Evolutionary conservation across 2,329 filamentous ascomycete genomes (phyloP), one percentile per base, ranked within the genome.

Genomic region (Grosmannia huntii): DNA sequence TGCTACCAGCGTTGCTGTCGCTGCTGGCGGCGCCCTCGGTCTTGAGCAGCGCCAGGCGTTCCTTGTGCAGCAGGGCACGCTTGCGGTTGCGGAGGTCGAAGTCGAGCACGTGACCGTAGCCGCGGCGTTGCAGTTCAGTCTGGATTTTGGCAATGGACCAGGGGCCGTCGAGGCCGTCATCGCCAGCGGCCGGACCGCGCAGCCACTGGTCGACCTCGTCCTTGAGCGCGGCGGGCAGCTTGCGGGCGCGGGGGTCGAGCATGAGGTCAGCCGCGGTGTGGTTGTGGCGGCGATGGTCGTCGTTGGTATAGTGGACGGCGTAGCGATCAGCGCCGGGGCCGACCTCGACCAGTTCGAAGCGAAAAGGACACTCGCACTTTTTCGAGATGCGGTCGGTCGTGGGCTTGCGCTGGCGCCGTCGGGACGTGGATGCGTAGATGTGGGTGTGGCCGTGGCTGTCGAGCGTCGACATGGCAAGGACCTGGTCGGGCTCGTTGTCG

Each of bases 301-400:
- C 66, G 61, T 70, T 69, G n/a, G 69, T 69, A 59, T 71, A 71
- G 63, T 72, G 70, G 50, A 72, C 67, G 58, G 68, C 65, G 65
- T 69, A 72, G 55, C 70, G 64, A 59, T 71, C 68, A 51, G 65
- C 65, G 53, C 68, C 70, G 52, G 66, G 66, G 48, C 65, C 62
- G 46, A 68, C 66, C 64, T 71, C 68, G 56, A 71, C 66, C 21
- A 69, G 66, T 63, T 71, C 69, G 55, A 71, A 71, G 62, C 69
- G 68, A 64, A 71, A 71, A 54, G 67, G 63, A 51, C 69, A 71
- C 55, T 70, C 69, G 65, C 69, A 71, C 63, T 71, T 71, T 60
- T 70, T 71, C 46, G 65, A 67, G 10, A 66, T 56, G 53, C 69
- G 67, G 64, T 71, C 69, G 10, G 68, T 68, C n/a, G 68, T 68